Base-by-base conservation (phyloP, 306 rosid genomes). In the Senna siamea region DNA sequence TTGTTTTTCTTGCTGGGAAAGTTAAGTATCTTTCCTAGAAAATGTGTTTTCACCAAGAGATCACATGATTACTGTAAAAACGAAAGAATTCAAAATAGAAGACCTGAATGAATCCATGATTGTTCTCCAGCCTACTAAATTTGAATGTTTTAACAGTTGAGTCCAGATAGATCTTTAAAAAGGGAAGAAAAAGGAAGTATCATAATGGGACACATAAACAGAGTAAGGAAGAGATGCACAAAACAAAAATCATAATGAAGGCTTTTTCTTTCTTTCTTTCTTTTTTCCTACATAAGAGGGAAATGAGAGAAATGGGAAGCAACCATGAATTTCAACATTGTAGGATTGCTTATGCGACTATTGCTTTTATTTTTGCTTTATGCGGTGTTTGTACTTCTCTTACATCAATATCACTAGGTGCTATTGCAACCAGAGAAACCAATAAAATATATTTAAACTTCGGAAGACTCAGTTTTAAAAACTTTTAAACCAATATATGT, bases 241-340 rank as follows among this genome's bases (percentile, higher is more conserved):
- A 2, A 23, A 44, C 20, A 66, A 61, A 19, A 48, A 77, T 51
- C 47, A 43, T n/a, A 10, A 19, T 62, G 59, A 76, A 64, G 43
- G 35, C 54, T 44, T 37, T 62, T 51, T 58, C 55, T 15, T n/a
- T 5, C 2, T 2, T 48, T 6, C 20, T 48, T 15, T 1, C 4
- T 4, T 15, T 15, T 48, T 48, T 23, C 57, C 66, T 76, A 30
- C 63, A 71, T 19, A 59, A 47, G 11, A 55, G 59, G 57, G 47
- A 67, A 70, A 59, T 59, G 74, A 79, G 35, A 46, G 22, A 70
- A 70, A 28, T 15, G 11, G 2, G 66, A 13, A 58, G 28, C 23
- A 59, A 59, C 34, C 43, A 44, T 59, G 19, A 57, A 3, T n/a
- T 32, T 59, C 38, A 32, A 59, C 6, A 57, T 57, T 6, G 14